phyloP scores from a whole-genome alignment of 805 yeast species.

The Candida orba region DNA sequence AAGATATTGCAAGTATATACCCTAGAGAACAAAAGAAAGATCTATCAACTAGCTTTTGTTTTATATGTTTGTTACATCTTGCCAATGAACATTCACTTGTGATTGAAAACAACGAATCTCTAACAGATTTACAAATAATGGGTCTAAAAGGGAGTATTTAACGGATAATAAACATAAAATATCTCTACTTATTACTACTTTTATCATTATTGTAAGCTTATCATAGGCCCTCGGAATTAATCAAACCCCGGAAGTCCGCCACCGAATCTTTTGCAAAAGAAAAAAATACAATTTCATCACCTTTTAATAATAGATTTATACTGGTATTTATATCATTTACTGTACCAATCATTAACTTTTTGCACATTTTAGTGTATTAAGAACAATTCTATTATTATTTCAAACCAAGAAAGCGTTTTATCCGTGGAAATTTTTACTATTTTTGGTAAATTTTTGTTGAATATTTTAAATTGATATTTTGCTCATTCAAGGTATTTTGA shows the following conservation, averaged over 20 bases:
- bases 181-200: not conserved
- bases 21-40: constrained; percentile 51
- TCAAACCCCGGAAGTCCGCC: constrained; percentile 3
- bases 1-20: constrained; percentile 45
- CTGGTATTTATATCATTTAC: not conserved
- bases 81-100: constrained; percentile 79
- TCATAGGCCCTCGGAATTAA: not conserved
- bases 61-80: constrained; percentile 74
- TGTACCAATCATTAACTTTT: not conserved
- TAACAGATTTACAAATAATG: constrained; percentile 14
- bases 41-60: constrained; percentile 77
- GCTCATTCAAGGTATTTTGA: not conserved
- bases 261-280: not conserved
- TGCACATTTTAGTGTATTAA: not conserved
- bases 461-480: not conserved
- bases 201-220: not conserved
- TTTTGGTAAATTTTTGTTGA: not conserved
- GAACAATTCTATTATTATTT: not conserved
- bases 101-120: constrained; percentile 26
- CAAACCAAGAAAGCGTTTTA: not conserved
- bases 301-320: not conserved
- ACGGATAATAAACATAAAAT: no score
- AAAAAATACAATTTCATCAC: not conserved
- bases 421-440: not conserved
- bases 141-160: not conserved